Percentiles rank a stretch among this genome's conserved stretches.
phyloP scores from a whole-genome alignment of 176 grass and related monocot genomes.

The Carex scoparia region DNA sequence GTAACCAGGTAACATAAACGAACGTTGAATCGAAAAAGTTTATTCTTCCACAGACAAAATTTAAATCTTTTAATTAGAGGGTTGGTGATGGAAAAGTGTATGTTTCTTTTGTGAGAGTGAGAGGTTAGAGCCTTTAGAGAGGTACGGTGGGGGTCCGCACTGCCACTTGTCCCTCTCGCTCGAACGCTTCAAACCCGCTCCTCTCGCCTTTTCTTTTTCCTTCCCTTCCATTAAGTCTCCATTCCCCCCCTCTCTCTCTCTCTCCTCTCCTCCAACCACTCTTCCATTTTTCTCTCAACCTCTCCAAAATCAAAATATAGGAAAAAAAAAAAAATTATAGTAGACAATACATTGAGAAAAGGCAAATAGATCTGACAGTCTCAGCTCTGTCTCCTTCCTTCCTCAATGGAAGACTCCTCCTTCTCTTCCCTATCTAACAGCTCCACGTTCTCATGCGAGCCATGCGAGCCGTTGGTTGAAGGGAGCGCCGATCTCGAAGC shows the following conservation, averaged over 20 bases:
- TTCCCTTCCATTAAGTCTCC: neutral
- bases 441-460: conserved; percentile 10
- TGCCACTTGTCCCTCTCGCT: conserved; percentile 16
- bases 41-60: neutral
- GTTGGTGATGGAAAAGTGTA: neutral
- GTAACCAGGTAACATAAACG: neutral
- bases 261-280: neutral
- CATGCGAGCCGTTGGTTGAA: neutral
- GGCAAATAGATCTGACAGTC: conserved; percentile 1
- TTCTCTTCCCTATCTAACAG: conserved; percentile 14
- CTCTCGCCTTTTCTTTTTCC: neutral
- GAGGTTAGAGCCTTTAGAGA: neutral
- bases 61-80: neutral
- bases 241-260: neutral
- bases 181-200: neutral
- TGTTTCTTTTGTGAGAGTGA: conserved; percentile 6
- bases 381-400: neutral
- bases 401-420: conserved; percentile 21
- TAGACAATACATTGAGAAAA: neutral
- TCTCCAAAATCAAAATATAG: neutral
- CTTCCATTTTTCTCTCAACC: neutral
- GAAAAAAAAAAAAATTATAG: neutral
- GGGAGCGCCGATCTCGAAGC: neutral
- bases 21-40: neutral
- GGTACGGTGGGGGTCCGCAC: neutral